phyloP scores from a whole-genome alignment of 163 green algal species.

The Scenedesmus sp. region DNA sequence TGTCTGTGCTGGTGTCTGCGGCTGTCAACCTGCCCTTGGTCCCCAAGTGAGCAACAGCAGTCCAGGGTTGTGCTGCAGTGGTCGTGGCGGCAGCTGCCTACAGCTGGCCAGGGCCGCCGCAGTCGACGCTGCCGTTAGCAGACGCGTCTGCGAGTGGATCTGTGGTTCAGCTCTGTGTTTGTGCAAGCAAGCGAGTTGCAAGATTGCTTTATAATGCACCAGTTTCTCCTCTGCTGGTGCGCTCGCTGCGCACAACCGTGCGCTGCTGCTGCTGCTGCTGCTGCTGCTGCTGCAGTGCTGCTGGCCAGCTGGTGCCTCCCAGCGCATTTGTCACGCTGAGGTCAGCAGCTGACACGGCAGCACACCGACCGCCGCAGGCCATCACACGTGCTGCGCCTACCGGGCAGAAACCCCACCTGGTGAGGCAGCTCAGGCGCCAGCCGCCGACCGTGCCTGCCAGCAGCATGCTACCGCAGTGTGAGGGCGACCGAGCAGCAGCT shows the following conservation, averaged over 20 bases:
- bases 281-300: conserved; percentile 1
- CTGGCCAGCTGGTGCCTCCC: conserved; percentile 29
- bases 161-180: not conserved
- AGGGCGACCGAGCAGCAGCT: no score
- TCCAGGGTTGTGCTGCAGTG: not conserved
- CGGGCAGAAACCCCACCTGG: conserved; percentile 32
- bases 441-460: not conserved
- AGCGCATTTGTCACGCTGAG: conserved; percentile 40
- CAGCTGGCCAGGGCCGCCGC: not conserved
- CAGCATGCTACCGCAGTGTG: not conserved
- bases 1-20: conserved; percentile 47
- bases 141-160: no score
- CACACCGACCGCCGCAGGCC: conserved; percentile 19
- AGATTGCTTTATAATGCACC: no score
- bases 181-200: no score
- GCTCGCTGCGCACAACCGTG: not conserved
- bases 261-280: conserved; percentile 17
- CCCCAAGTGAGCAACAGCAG: conserved; percentile 12
- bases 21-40: conserved; percentile 40
- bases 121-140: not conserved
- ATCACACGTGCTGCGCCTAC: not conserved
- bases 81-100: not conserved
- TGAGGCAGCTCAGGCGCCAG: not conserved
- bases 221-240: not conserved
- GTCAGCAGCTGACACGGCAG: conserved; percentile 9